Evolutionary conservation across 2,329 filamentous ascomycete genomes (phyloP).

Genomic region (Penicillium sp.): DNA sequence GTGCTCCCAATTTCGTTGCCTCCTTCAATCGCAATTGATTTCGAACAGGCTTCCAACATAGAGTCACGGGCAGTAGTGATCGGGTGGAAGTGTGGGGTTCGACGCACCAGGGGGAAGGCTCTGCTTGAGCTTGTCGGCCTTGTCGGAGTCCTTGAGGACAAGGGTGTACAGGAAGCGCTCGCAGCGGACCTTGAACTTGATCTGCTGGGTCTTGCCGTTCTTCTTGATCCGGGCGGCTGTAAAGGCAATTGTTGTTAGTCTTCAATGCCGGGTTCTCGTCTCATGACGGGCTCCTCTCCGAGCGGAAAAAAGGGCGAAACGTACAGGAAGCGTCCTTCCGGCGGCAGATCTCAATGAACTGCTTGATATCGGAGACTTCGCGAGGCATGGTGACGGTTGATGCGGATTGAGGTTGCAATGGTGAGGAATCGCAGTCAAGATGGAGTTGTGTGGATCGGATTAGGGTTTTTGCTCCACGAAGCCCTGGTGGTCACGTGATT

Average conservation of each 20-base stretch:
- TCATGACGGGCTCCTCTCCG: background rate
- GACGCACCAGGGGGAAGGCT: constrained; percentile 91
- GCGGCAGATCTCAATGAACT: constrained; percentile 99
- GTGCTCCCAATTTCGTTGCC: background rate
- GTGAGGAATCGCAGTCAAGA: constrained; percentile 19
- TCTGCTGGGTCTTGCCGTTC: constrained; percentile 83
- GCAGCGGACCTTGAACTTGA: constrained; percentile 99
- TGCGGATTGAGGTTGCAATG: constrained; percentile 21
- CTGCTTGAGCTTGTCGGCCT: constrained; percentile 99
- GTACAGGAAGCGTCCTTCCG: constrained; percentile 99
- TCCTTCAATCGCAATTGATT: background rate
- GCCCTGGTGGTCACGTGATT: constrained; percentile 20
- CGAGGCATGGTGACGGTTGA: constrained; percentile 78
- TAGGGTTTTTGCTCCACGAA: constrained; percentile 22
- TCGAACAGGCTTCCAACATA: background rate
- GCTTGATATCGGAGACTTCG: constrained; percentile 97
- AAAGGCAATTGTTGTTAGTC: constrained; percentile 16
- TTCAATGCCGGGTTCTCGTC: constrained; percentile 5
- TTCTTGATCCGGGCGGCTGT: constrained; percentile 91
- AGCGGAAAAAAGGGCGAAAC: constrained; percentile 44
- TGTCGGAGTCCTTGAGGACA: constrained; percentile 96
- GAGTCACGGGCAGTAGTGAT: background rate
- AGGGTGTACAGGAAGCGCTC: constrained; percentile 95
- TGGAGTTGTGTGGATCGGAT: constrained; percentile 27
- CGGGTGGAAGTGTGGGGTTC: constrained; percentile 6